These are phyloP conservation scores for Chalciporus sp. DNA, from an alignment of 1,284 basidiomycete genomes.

Conservation along the genomic window DNA sequence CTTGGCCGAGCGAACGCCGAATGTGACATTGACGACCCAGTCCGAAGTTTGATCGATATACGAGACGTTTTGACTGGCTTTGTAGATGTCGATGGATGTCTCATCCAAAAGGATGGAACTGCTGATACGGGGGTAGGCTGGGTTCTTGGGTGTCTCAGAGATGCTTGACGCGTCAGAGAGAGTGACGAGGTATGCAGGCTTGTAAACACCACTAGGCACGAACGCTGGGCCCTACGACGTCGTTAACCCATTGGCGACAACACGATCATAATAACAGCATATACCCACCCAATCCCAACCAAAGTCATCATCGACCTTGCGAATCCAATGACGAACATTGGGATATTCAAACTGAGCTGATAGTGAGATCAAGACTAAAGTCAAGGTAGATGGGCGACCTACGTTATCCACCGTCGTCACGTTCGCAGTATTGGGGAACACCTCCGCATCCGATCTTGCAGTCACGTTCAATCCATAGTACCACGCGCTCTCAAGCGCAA, in stretches of 20 bases:
- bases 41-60: conserved; percentile 45
- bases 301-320: too few relatives aligned
- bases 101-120: conserved; percentile 53
- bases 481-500: conserved; percentile 56
- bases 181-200: conserved; percentile 53
- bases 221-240: too few relatives aligned
- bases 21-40: conserved; percentile 58
- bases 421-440: conserved; percentile 38
- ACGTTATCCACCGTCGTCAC: too few relatives aligned
- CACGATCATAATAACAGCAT: too few relatives aligned
- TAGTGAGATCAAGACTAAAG: too few relatives aligned
- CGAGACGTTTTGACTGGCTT: conserved; percentile 48
- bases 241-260: too few relatives aligned
- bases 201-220: conserved; percentile 55
- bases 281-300: too few relatives aligned
- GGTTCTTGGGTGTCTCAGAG: conserved; percentile 18
- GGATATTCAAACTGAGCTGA: too few relatives aligned
- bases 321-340: too few relatives aligned
- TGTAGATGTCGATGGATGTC: conserved; percentile 55
- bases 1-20: conserved; percentile 49
- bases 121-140: conserved; percentile 20
- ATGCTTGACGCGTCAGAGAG: conserved; percentile 32
- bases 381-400: too few relatives aligned
- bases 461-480: conserved; percentile 56
- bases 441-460: conserved; percentile 47